These are phyloP conservation scores for Ammopiptanthus mongolicus DNA, from an alignment of 306 rosid species.

Conservation along the genomic window DNA sequence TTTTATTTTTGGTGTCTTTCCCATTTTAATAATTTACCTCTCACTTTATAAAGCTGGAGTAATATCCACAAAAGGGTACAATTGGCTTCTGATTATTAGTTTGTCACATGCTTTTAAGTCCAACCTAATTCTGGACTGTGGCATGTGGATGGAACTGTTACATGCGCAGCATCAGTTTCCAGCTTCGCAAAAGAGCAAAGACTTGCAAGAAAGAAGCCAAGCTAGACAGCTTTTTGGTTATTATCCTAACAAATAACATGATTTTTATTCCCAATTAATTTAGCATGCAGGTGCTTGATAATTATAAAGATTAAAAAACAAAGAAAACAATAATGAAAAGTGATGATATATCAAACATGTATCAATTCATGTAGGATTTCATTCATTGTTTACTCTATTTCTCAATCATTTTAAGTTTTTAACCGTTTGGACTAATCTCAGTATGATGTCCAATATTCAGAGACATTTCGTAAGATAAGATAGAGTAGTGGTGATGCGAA, in stretches of 20 bases:
- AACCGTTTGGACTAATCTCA: background rate
- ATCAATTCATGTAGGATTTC: background rate
- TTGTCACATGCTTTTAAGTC: background rate
- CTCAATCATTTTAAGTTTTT: background rate
- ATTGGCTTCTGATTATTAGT: background rate
- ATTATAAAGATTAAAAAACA: background rate
- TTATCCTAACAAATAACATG: background rate
- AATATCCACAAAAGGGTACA: background rate
- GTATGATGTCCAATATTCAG: background rate
- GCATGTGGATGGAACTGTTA: slow-evolving; percentile 22
- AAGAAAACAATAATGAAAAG: no score
- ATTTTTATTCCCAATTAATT: background rate
- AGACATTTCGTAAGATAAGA: background rate
- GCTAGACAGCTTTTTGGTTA: background rate
- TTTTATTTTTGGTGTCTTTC: background rate
- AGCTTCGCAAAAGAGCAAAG: background rate
- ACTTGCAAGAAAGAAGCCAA: background rate
- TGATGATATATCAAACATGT: background rate
- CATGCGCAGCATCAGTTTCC: background rate
- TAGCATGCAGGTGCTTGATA: background rate
- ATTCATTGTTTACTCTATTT: background rate
- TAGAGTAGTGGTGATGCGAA: background rate
- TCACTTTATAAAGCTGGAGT: background rate
- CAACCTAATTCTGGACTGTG: slow-evolving; percentile 14
- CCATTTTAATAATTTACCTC: background rate